These are phyloP conservation scores for Aeschynomene evenia DNA, from an alignment of 306 rosid species.

Conservation along the genomic window DNA sequence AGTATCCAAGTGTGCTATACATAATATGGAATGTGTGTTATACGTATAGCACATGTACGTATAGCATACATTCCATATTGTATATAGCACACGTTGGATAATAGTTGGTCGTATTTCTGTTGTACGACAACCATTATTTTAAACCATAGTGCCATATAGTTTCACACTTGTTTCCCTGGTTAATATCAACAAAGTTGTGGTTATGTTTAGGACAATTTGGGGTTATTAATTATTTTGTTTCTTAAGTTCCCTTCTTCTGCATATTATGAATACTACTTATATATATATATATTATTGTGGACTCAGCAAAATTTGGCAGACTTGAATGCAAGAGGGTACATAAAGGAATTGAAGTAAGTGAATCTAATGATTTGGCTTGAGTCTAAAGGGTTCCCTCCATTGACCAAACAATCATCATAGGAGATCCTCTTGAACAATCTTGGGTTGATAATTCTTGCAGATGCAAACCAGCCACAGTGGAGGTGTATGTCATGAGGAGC, in stretches of 20 bases:
- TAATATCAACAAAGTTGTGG: constrained; percentile 16
- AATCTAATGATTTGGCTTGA: constrained; percentile 50
- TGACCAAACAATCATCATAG: constrained; percentile 67
- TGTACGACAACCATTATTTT: no score
- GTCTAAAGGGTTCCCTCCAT: constrained; percentile 55
- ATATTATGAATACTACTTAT: background rate
- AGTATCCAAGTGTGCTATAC: no score
- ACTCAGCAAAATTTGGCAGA: constrained; percentile 59
- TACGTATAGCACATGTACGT: no score
- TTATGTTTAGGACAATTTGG: background rate
- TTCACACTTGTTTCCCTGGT: background rate
- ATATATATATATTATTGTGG: background rate
- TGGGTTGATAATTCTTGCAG: constrained; percentile 55
- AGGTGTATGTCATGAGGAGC: constrained; percentile 56
- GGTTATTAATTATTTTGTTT: background rate
- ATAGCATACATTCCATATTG: no score
- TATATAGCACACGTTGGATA: no score
- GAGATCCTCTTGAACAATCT: constrained; percentile 60
- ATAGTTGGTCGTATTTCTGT: no score
- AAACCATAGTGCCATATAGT: background rate
- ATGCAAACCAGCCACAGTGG: constrained; percentile 81
- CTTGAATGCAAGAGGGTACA: constrained; percentile 60
- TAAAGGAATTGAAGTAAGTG: constrained; percentile 61
- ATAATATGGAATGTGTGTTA: no score
- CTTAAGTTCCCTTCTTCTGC: no score